These are phyloP conservation scores for Xylariaceae sp. DNA, from an alignment of 2,329 filamentous ascomycete species.

Conservation along the genomic window DNA sequence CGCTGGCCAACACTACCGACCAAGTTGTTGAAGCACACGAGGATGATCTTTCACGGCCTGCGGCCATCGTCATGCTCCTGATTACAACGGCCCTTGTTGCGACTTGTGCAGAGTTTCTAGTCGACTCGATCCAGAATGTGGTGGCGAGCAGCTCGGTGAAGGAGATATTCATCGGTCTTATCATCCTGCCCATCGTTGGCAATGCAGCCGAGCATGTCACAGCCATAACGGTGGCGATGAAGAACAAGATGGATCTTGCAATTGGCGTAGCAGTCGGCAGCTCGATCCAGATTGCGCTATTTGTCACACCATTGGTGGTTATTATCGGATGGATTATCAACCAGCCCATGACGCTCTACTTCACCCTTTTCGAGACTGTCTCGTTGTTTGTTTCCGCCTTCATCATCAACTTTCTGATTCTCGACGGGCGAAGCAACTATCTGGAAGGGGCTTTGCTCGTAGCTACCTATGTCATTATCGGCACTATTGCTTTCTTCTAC, in stretches of 20 bases:
- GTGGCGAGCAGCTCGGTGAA: conserved; percentile 53
- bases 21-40: conserved; percentile 37
- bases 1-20: conserved; percentile 31
- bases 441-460: conserved; percentile 71
- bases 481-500: conserved; percentile 63
- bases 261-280: conserved; percentile 68
- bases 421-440: conserved; percentile 83
- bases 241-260: conserved; percentile 73
- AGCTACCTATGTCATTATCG: conserved; percentile 65
- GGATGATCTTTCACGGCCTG: conserved; percentile 49
- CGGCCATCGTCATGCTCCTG: conserved; percentile 59
- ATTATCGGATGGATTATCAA: conserved; percentile 67
- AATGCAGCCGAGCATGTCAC: conserved; percentile 72
- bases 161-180: conserved; percentile 67
- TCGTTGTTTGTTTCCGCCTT: conserved; percentile 79
- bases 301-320: conserved; percentile 66
- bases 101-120: conserved; percentile 66
- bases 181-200: conserved; percentile 68
- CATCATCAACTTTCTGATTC: conserved; percentile 82
- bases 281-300: conserved; percentile 68
- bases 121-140: conserved; percentile 62
- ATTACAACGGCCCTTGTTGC: conserved; percentile 63
- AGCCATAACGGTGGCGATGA: conserved; percentile 64
- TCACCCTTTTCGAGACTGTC: conserved; percentile 84
- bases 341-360: conserved; percentile 73